Conservation (phyloP, 345 rosid species). For the Tarenaya hassleriana region DNA sequence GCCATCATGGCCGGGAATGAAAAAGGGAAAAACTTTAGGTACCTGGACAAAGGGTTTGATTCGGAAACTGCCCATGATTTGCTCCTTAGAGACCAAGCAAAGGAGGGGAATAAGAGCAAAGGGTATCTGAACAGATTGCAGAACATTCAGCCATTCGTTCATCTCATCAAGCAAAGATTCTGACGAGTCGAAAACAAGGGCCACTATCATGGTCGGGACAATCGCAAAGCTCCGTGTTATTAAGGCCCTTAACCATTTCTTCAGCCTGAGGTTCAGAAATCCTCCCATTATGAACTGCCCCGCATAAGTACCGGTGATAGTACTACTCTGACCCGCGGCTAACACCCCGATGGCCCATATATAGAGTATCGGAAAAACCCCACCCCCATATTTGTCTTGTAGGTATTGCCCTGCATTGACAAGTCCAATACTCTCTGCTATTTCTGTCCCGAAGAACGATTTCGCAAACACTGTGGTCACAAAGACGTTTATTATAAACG, state of each 20-base stretch:
- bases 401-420: slow-evolving; percentile 89
- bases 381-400: slow-evolving; percentile 83
- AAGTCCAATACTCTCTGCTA: slow-evolving; percentile 75
- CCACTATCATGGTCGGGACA: slow-evolving; percentile 79
- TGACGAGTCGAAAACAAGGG: slow-evolving; percentile 70
- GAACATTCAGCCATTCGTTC: slow-evolving; percentile 91
- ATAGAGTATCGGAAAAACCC: slow-evolving; percentile 78
- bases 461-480: slow-evolving; percentile 88
- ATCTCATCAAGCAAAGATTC: slow-evolving; percentile 62
- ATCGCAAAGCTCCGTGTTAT: slow-evolving; percentile 89
- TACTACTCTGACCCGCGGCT: slow-evolving; percentile 98
- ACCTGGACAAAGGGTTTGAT: slow-evolving; percentile 73
- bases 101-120: slow-evolving; percentile 90
- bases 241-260: slow-evolving; percentile 89
- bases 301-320: slow-evolving; percentile 89
- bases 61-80: slow-evolving; percentile 75
- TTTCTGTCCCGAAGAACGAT: slow-evolving; percentile 70
- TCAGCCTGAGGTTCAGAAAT: slow-evolving; percentile 74
- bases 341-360: slow-evolving; percentile 87
- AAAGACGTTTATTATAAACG: slow-evolving; percentile 82
- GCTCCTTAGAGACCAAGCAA: slow-evolving; percentile 77
- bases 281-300: slow-evolving; percentile 99
- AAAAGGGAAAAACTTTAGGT: slow-evolving; percentile 2
- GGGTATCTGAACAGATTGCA: slow-evolving; percentile 86
- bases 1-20: too few relatives aligned